phyloP scores from a whole-genome alignment of 805 yeast species.

The Priceomyces carsonii region DNA sequence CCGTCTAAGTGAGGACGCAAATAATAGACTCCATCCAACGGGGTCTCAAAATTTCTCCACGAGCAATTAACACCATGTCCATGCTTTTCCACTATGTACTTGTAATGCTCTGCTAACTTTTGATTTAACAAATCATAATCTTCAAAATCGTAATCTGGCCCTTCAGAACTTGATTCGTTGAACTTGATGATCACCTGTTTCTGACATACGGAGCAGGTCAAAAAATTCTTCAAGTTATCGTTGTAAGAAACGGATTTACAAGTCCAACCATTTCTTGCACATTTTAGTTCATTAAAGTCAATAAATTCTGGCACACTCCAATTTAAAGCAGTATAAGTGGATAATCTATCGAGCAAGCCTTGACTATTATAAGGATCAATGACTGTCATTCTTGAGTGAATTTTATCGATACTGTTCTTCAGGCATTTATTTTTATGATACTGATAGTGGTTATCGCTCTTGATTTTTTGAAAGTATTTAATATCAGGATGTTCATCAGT shows the following conservation, averaged over 20 bases:
- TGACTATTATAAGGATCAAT: constrained; percentile 41
- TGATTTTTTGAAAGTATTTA: constrained; percentile 37
- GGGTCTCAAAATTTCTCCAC: constrained; percentile 38
- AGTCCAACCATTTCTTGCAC: constrained; percentile 56
- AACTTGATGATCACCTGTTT: constrained; percentile 30
- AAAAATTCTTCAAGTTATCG: constrained; percentile 27
- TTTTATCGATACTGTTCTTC: constrained; percentile 13
- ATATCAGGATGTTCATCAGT: constrained; percentile 34
- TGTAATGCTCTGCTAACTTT: constrained; percentile 24
- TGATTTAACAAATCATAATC: constrained; percentile 26
- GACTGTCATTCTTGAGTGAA: constrained; percentile 14
- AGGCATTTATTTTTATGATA: constrained; percentile 32
- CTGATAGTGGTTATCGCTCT: constrained; percentile 35
- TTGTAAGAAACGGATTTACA: constrained; percentile 34
- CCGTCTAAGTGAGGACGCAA: constrained; percentile 29
- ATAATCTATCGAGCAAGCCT: constrained; percentile 39
- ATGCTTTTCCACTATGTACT: constrained; percentile 18
- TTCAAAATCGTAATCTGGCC: constrained; percentile 16
- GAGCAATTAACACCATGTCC: constrained; percentile 36
- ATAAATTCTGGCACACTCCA: constrained; percentile 40
- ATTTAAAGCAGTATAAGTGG: constrained; percentile 44
- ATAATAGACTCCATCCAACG: constrained; percentile 34
- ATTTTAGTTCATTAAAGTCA: constrained; percentile 44
- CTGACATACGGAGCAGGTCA: constrained; percentile 35
- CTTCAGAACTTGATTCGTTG: constrained; percentile 14